phyloP scores from a whole-genome alignment of 306 rosid genomes.

The Fagus sylvatica region DNA sequence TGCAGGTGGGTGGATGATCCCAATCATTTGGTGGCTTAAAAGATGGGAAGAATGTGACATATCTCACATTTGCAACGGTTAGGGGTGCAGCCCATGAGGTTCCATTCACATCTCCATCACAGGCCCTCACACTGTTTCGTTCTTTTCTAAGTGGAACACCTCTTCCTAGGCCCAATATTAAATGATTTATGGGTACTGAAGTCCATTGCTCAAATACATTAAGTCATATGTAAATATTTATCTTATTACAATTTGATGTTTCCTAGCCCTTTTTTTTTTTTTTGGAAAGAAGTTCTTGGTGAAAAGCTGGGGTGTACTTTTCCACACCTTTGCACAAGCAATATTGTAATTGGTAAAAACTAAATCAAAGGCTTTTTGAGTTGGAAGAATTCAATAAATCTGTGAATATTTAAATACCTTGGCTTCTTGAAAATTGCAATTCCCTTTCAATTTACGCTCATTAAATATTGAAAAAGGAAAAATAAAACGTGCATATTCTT shows the following conservation, averaged over 20 bases:
- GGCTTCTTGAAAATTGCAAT: no score
- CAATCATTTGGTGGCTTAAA: neutral
- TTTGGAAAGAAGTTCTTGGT: no score
- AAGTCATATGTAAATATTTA: neutral
- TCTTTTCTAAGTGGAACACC: neutral
- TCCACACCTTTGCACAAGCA: no score
- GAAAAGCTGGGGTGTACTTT: no score
- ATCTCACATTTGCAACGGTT: neutral
- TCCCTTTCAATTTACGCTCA: no score
- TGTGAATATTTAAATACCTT: no score
- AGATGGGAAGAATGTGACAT: neutral
- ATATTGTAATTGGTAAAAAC: neutral
- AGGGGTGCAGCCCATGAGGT: slow-evolving; percentile 2
- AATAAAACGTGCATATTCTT: no score
- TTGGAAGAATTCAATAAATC: no score
- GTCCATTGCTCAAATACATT: neutral
- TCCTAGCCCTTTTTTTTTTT: no score
- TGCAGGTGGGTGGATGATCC: neutral
- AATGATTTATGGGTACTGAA: neutral
- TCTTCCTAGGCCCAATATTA: neutral
- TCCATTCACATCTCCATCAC: neutral
- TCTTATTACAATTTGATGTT: neutral
- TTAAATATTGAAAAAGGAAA: no score
- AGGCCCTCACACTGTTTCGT: neutral
- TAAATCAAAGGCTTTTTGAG: no score